Evolutionary conservation across 345 rosid species (phyloP).

Genomic region (Pugionium cornutum): DNA sequence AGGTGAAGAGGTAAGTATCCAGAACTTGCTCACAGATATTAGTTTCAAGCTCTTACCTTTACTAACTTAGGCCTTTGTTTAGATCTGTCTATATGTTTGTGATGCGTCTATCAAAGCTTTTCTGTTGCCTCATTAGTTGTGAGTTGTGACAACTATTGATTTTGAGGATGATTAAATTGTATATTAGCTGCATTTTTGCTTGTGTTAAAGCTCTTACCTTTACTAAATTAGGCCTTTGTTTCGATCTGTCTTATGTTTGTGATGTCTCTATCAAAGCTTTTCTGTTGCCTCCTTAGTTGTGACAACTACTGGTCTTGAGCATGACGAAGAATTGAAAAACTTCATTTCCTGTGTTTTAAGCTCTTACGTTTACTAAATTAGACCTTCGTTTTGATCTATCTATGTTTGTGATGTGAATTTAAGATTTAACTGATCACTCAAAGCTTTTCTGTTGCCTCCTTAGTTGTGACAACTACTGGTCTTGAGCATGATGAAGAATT

Average conservation of each 20-base stretch:
- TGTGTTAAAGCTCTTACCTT: no score
- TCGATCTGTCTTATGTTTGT: background rate
- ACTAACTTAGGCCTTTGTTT: background rate
- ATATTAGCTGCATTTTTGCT: background rate
- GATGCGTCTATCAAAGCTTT: background rate
- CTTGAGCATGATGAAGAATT: no score
- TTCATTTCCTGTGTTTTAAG: background rate
- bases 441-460: no score
- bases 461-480: no score
- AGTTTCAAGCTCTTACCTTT: constrained; percentile 11
- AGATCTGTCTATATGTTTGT: background rate
- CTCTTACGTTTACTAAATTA: no score
- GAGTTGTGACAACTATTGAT: background rate
- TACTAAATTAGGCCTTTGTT: background rate
- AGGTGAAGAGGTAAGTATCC: constrained; percentile 75
- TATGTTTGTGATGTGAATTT: no score
- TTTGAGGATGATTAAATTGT: background rate
- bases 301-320: no score
- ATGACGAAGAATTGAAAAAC: background rate
- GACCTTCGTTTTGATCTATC: constrained; percentile 1
- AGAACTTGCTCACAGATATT: constrained; percentile 6
- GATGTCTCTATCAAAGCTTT: no score
- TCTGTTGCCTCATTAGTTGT: no score
- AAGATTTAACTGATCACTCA: no score
- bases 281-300: no score